These are phyloP conservation scores for Bassia scoparia DNA, from an alignment of 148 eudicot genomes.

Conservation along the genomic window DNA sequence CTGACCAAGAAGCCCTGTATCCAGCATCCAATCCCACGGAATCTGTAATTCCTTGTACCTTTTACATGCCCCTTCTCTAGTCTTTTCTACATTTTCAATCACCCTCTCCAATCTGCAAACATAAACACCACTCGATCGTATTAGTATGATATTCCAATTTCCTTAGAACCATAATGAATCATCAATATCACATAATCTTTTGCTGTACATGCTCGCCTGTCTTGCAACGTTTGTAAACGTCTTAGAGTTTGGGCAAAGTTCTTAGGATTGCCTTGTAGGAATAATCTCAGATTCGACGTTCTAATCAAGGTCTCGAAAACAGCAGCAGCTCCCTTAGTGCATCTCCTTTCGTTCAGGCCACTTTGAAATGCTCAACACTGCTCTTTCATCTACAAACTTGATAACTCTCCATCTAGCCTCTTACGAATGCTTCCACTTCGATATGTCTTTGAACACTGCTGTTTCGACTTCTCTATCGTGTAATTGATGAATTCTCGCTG, in stretches of 20 bases:
- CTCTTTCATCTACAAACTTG: constrained; percentile 82
- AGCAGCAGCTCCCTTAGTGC: constrained; percentile 76
- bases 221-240: constrained; percentile 63
- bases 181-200: neutral
- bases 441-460: constrained; percentile 59
- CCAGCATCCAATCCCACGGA: constrained; percentile 81
- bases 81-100: constrained; percentile 47
- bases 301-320: constrained; percentile 57
- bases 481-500: constrained; percentile 52
- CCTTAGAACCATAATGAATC: no score
- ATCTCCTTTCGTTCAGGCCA: constrained; percentile 89
- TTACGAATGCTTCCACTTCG: constrained; percentile 64
- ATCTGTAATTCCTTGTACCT: constrained; percentile 59
- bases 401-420: constrained; percentile 71
- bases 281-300: constrained; percentile 49
- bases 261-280: constrained; percentile 51
- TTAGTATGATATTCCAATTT: neutral
- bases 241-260: constrained; percentile 42
- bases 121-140: neutral
- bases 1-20: constrained; percentile 61
- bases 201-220: constrained; percentile 65
- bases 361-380: constrained; percentile 72
- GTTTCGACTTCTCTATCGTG: constrained; percentile 46
- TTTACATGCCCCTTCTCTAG: constrained; percentile 59
- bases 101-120: constrained; percentile 59